Base-by-base conservation (phyloP, 2,329 filamentous ascomycete genomes). In the Botrytis paeoniae region DNA sequence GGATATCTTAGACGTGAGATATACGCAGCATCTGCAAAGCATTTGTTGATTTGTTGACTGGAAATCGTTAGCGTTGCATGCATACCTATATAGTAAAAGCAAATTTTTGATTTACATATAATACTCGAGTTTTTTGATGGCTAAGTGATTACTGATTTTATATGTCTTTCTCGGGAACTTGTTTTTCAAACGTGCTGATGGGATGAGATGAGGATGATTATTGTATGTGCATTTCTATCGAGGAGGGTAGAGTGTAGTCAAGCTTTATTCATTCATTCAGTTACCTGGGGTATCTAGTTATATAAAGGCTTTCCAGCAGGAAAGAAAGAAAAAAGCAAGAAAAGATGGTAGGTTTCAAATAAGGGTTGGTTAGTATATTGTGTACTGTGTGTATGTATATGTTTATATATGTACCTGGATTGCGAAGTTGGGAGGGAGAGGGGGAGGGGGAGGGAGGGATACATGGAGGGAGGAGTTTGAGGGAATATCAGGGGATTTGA, bases 81-180 rank as follows among this genome's bases (percentile, higher is more conserved):
- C 25, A 51, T n/a, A 51, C 48, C 48, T 51, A 66, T 25, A 32
- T 68, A 35, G 16, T 41, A 68, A 68, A 68, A 68, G 48, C 64
- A 41, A 22, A 6, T 57, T 68, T 22, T 68, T 68, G 48, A 57
- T 68, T 68, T 68, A 57, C 29, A 57, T 29, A 29, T 22, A 29
- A 41, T 16, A 37, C 16, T 54, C 9, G 25, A 37, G 4, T 22
- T 45, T 68, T 22, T 16, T 35, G 2, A 20, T 51, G 12, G 20
- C n/a, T 1, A 37, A 9, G 45, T 51, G 43, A 48, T 7, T 51
- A 25, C 12, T 4, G 10, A 18, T n/a, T 54, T 6, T 6, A n/a
- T n/a, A 25, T 54, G 1, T 14, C 5, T n/a, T 25, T 48, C 45
- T 48, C 22, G 22, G 45, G 45, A 10, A 9, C 9, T 48, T 48